Percentiles rank a stretch among this genome's conserved stretches.
phyloP scores from a whole-genome alignment of 2,329 filamentous ascomycete species.

The Exophiala viscosa region DNA sequence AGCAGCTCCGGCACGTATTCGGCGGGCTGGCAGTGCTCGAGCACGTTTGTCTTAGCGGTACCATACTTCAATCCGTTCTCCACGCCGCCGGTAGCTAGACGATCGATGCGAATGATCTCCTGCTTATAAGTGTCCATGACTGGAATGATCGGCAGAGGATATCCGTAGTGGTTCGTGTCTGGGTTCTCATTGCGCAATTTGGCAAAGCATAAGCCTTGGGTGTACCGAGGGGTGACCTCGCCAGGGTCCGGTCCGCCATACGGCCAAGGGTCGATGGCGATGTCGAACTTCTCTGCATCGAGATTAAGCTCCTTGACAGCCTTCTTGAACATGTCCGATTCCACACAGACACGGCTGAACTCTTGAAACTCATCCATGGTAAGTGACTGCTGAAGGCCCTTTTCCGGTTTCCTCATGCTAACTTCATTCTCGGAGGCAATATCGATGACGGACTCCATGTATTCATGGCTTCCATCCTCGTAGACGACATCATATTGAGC shows the following conservation, averaged over 20 bases:
- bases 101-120: slow-evolving; percentile 55
- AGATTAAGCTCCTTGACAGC: slow-evolving; percentile 51
- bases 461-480: slow-evolving; percentile 50
- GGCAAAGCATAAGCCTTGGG: slow-evolving; percentile 54
- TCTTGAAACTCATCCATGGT: slow-evolving; percentile 47
- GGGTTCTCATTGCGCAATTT: slow-evolving; percentile 44
- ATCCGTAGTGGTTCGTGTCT: slow-evolving; percentile 62
- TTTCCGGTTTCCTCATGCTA: slow-evolving; percentile 44
- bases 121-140: slow-evolving; percentile 56
- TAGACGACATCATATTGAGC: slow-evolving; percentile 57
- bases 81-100: slow-evolving; percentile 51
- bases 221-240: slow-evolving; percentile 52
- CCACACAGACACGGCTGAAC: slow-evolving; percentile 48
- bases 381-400: slow-evolving; percentile 48
- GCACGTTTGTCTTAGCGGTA: slow-evolving; percentile 43
- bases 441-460: slow-evolving; percentile 53
- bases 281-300: slow-evolving; percentile 50
- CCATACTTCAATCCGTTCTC: slow-evolving; percentile 46
- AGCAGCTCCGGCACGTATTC: slow-evolving; percentile 54
- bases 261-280: slow-evolving; percentile 56
- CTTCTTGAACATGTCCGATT: slow-evolving; percentile 52
- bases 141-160: slow-evolving; percentile 56
- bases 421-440: slow-evolving; percentile 42
- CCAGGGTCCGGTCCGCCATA: slow-evolving; percentile 52
- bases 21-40: slow-evolving; percentile 49